Percentiles rank a stretch among this genome's conserved stretches.
phyloP scores from a whole-genome alignment of 257 asterid species.

The Nicotiana sylvestris region DNA sequence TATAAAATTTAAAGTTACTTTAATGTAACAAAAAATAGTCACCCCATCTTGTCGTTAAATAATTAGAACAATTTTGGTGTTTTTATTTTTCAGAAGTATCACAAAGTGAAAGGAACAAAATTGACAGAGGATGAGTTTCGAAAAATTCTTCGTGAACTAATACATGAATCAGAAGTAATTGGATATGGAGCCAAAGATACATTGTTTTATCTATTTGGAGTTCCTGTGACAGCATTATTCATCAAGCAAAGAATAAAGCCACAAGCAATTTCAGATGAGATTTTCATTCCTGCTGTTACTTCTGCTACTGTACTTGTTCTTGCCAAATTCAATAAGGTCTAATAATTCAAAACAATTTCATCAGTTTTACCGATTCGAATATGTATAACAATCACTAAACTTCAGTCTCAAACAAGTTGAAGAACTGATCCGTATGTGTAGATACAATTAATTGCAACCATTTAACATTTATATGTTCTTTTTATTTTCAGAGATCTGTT shows the following conservation, averaged over 20 bases:
- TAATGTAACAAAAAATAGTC: no score
- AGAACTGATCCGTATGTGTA: background rate
- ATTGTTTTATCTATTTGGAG: slow-evolving; percentile 56
- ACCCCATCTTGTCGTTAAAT: background rate
- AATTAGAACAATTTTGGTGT: background rate
- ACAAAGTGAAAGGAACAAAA: slow-evolving; percentile 33
- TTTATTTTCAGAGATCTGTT: background rate
- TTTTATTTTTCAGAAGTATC: slow-evolving; percentile 43
- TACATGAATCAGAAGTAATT: slow-evolving; percentile 52
- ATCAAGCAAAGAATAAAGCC: slow-evolving; percentile 43
- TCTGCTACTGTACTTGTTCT: slow-evolving; percentile 58
- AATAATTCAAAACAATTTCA: background rate
- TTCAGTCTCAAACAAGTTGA: no score
- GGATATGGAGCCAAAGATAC: slow-evolving; percentile 65
- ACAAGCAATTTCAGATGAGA: slow-evolving; percentile 37
- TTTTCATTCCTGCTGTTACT: slow-evolving; percentile 57
- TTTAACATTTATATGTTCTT: background rate
- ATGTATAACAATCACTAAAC: background rate
- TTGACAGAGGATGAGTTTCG: slow-evolving; percentile 55
- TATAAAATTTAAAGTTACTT: background rate
- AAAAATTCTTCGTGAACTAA: slow-evolving; percentile 46
- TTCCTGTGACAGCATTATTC: slow-evolving; percentile 50
- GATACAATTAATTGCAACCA: background rate
- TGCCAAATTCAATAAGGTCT: slow-evolving; percentile 51
- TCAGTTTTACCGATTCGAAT: background rate